Evolutionary conservation across 345 rosid species (phyloP).

Genomic region (Eucalyptus sp.): DNA sequence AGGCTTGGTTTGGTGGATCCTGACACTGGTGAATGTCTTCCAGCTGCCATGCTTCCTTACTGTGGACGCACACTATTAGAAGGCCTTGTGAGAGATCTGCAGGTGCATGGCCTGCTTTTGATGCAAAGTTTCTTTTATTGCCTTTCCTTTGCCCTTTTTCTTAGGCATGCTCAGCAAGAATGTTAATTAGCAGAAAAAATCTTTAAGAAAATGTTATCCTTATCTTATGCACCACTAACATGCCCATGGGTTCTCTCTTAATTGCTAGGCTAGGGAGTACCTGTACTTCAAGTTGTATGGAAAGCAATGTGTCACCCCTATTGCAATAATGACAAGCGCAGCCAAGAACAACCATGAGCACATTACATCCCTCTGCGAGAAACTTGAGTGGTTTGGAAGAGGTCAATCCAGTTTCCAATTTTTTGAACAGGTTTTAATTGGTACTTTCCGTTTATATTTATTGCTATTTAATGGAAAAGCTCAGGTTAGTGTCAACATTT

Average conservation of each 20-base stretch:
- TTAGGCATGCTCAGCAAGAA: not conserved
- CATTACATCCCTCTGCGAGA: constrained; percentile 63
- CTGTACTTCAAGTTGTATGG: constrained; percentile 81
- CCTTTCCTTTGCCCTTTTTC: not conserved
- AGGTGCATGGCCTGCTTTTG: constrained; percentile 31
- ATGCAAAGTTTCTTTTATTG: not conserved
- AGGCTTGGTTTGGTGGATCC: constrained; percentile 81
- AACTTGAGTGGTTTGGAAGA: constrained; percentile 85
- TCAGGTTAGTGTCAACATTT: not conserved
- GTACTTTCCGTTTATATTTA: not conserved
- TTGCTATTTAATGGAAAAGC: not conserved
- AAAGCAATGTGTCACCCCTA: constrained; percentile 79
- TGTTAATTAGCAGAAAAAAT: not conserved
- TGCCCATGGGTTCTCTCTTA: not conserved
- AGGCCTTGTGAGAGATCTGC: constrained; percentile 91
- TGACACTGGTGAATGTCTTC: constrained; percentile 83
- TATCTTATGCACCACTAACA: not conserved
- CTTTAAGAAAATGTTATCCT: not conserved
- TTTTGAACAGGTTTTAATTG: constrained; percentile 73
- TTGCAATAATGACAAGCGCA: constrained; percentile 93
- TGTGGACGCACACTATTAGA: constrained; percentile 90
- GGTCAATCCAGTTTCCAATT: constrained; percentile 75
- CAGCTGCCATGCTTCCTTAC: constrained; percentile 94
- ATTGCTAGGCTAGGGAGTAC: constrained; percentile 74
- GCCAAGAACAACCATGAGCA: constrained; percentile 87